Evolutionary conservation across 148 eudicot genomes (phyloP), one percentile per base, ranked within the genome.

Genomic region (Amaranthus hypochondriacus): DNA sequence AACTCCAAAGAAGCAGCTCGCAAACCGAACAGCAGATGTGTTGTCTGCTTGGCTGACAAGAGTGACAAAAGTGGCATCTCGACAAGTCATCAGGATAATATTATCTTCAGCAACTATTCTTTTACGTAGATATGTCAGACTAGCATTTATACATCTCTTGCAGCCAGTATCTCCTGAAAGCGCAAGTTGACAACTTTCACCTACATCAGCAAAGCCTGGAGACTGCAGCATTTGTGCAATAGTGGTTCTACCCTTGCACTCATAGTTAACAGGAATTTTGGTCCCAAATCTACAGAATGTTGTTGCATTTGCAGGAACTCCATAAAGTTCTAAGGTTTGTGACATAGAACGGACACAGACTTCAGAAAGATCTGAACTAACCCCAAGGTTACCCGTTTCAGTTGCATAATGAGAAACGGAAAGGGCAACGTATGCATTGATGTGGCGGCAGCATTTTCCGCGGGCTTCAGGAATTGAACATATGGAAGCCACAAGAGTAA

Each of bases 41-140:
- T 89, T 87, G 76, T 90, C 87, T 66, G 86, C 84, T 75, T 80
- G 92, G 78, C 97, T 95, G 44, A 91, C 91, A 75, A 92, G 83
- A 13, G 97, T 79, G 57, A 77, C 91, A 87, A 90, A 95, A 54
- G 92, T 86, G 74, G 99, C 99, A 90, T 92, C 99, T 72, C 99
- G 83, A 70, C 99, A 95, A 69, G 91, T 86, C 68, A 87, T 95
- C 75, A 92, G 75, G 9, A 90, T 90, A 75, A 83, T 71, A 84
- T 90, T 95, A 76, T 89, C 87, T 47, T 76, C 86, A 56, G 86
- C 81, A 63, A 85, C 93, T 52, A 87, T 75, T 65, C 86, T 82
- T 72, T 80, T 86, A 48, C 87, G 89, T 76, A 95, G 89, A 84
- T 89, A 95, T 21, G 79, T 65, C 72, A 95, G 87, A 72, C 97